Conservation (phyloP, 2,329 filamentous ascomycete species). For the Malbranchea zuffiana region DNA sequence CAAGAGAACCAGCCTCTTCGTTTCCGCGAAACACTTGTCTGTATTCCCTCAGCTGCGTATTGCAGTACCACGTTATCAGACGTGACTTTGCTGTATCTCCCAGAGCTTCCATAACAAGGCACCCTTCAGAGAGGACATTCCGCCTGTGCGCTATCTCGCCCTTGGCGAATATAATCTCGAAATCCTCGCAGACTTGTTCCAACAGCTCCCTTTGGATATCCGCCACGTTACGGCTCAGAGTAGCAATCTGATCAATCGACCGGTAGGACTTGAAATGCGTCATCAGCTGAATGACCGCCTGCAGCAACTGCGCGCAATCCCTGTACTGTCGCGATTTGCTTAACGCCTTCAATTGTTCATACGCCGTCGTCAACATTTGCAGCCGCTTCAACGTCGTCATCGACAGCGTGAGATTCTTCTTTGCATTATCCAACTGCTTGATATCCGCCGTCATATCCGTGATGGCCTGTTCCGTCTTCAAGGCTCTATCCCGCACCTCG, state of each 20-base stretch:
- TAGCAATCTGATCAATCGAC: slow-evolving; percentile 95
- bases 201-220: slow-evolving; percentile 85
- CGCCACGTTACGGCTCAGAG: slow-evolving; percentile 79
- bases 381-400: slow-evolving; percentile 96
- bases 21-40: slow-evolving; percentile 90
- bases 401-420: slow-evolving; percentile 87
- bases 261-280: slow-evolving; percentile 96
- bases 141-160: slow-evolving; percentile 63
- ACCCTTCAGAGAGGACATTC: slow-evolving; percentile 70
- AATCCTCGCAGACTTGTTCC: slow-evolving; percentile 98
- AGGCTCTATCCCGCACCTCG: slow-evolving; percentile 74
- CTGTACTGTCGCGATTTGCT: slow-evolving; percentile 81
- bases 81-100: slow-evolving; percentile 75
- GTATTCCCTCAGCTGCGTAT: slow-evolving; percentile 91
- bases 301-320: slow-evolving; percentile 84
- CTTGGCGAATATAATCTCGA: slow-evolving; percentile 88
- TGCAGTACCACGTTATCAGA: slow-evolving; percentile 93
- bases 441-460: slow-evolving; percentile 99
- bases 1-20: slow-evolving; percentile 88
- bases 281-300: slow-evolving; percentile 95
- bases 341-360: slow-evolving; percentile 80
- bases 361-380: slow-evolving; percentile 98
- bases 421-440: slow-evolving; percentile 90
- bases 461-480: slow-evolving; percentile 89
- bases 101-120: slow-evolving; percentile 85